phyloP scores from a whole-genome alignment of 176 grass and related monocot genomes.

The Oryza glaberrima region DNA sequence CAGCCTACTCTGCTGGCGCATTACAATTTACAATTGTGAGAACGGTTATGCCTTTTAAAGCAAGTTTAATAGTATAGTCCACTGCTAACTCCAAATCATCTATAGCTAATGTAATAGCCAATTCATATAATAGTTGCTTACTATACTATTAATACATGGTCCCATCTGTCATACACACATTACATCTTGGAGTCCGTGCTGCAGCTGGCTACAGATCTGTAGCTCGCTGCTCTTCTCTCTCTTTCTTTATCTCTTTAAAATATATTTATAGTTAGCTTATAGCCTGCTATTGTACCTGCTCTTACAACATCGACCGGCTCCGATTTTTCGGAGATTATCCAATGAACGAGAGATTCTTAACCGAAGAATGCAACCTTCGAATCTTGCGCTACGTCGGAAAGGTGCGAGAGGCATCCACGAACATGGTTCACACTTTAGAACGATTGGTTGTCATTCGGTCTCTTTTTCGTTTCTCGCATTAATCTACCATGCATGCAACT shows the following conservation, averaged over 20 bases:
- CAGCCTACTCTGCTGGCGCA: background rate
- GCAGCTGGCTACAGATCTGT: too few species aligned
- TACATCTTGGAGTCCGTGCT: too few species aligned
- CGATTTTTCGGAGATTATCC: background rate
- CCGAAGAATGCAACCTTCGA: slow-evolving; percentile 43
- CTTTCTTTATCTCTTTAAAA: too few species aligned
- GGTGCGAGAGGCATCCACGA: slow-evolving; percentile 21
- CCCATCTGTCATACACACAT: too few species aligned
- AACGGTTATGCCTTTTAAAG: background rate
- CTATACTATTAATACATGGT: too few species aligned
- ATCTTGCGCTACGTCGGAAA: slow-evolving; percentile 38
- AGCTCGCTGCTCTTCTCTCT: too few species aligned
- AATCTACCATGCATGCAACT: slow-evolving; percentile 24
- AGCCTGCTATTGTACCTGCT: too few species aligned
- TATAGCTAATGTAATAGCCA: too few species aligned
- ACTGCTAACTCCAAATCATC: too few species aligned
- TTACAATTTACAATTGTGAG: background rate
- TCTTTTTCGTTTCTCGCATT: slow-evolving; percentile 8
- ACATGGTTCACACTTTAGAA: slow-evolving; percentile 38
- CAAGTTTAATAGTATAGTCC: too few species aligned
- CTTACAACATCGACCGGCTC: background rate
- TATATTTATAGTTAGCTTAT: too few species aligned
- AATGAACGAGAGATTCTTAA: slow-evolving; percentile 1
- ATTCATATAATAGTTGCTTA: too few species aligned
- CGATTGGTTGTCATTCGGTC: slow-evolving; percentile 21